Conservation (phyloP, 1,284 basidiomycete genomes). For the Leccinum angustisporum region DNA sequence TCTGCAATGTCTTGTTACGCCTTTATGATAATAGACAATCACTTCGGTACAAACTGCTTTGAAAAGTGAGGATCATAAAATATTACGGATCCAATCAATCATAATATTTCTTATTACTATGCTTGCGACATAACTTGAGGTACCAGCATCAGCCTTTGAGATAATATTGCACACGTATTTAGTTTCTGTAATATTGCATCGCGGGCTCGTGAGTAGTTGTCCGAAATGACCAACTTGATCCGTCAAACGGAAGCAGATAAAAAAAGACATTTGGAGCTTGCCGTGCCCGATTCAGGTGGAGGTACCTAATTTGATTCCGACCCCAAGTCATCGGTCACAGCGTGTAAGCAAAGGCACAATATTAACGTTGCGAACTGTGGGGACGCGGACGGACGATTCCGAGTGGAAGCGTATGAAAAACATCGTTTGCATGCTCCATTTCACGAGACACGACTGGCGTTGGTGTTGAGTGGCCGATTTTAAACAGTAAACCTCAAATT, state of each 20-base stretch:
- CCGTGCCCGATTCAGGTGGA: too few relatives aligned
- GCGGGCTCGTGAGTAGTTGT: conserved; percentile 46
- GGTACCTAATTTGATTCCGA: background rate
- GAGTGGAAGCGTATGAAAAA: background rate
- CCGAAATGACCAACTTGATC: conserved; percentile 25
- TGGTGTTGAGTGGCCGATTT: background rate
- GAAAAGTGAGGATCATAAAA: background rate
- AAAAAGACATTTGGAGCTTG: background rate
- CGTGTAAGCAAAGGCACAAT: background rate
- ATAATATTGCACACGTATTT: background rate
- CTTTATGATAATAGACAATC: conserved; percentile 14
- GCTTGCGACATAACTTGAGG: too few relatives aligned
- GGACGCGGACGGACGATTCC: background rate
- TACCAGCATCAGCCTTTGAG: background rate
- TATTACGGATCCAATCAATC: background rate
- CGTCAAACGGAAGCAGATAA: background rate
- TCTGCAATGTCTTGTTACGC: conserved; percentile 14
- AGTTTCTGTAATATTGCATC: conserved; percentile 15
- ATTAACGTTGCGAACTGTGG: background rate
- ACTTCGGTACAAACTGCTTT: background rate
- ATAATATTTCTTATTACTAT: background rate
- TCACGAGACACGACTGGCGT: background rate
- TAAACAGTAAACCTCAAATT: background rate
- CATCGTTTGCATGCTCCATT: background rate
- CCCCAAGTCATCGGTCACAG: background rate